A percentile compares a stretch with the other conserved stretches of the same genome.
Conservation (phyloP, 2,329 filamentous ascomycete species). For the Fusarium siculi region DNA sequence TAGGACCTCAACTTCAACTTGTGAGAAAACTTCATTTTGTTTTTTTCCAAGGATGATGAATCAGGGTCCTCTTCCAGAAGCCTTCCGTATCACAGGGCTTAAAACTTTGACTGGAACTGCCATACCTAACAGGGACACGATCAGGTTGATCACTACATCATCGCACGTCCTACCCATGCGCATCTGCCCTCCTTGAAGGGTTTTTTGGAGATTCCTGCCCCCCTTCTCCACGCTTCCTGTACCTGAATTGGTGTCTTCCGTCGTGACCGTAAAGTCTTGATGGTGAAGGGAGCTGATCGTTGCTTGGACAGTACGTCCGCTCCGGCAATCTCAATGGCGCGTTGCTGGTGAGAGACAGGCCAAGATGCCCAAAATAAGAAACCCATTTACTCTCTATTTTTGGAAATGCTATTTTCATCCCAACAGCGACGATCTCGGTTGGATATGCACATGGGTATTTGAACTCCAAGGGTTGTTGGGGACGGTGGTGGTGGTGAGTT, state of each 20-base stretch:
- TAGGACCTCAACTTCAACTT: neutral
- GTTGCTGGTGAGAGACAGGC: slow-evolving; percentile 19
- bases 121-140: slow-evolving; percentile 33
- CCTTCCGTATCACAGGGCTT: slow-evolving; percentile 28
- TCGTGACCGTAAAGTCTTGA: slow-evolving; percentile 10
- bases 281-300: slow-evolving; percentile 36
- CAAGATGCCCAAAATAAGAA: slow-evolving; percentile 19
- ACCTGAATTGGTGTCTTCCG: slow-evolving; percentile 19
- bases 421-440: slow-evolving; percentile 16
- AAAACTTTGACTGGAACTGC: slow-evolving; percentile 26
- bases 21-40: neutral
- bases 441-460: slow-evolving; percentile 1
- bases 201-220: slow-evolving; percentile 26
- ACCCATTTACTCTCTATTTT: slow-evolving; percentile 26
- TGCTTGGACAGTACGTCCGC: slow-evolving; percentile 26
- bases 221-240: slow-evolving; percentile 27
- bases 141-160: slow-evolving; percentile 40
- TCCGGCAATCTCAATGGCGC: slow-evolving; percentile 29
- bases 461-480: slow-evolving; percentile 1
- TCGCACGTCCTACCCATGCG: slow-evolving; percentile 37
- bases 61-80: slow-evolving; percentile 39
- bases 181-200: slow-evolving; percentile 26
- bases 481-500: neutral
- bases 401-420: slow-evolving; percentile 37
- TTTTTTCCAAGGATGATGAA: slow-evolving; percentile 7